Evolutionary conservation across 2,329 filamentous ascomycete species (phyloP).

Genomic region (Fusarium sulawesiense): DNA sequence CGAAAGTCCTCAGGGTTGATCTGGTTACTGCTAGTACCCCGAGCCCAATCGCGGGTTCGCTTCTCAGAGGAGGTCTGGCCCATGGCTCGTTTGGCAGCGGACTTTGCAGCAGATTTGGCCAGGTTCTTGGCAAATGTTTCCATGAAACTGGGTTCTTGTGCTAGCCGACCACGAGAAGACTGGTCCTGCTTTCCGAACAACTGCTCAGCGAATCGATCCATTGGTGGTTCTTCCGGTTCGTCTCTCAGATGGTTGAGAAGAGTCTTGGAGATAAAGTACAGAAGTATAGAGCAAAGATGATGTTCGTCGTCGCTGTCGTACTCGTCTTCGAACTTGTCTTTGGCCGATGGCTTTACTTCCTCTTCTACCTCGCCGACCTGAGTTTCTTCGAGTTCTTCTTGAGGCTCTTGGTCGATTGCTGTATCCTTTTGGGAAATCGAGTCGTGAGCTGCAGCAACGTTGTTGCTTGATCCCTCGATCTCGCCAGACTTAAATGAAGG

Average conservation of each 20-base stretch:
- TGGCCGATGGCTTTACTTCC: background rate
- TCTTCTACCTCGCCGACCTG: slow-evolving; percentile 5
- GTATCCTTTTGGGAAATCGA: slow-evolving; percentile 13
- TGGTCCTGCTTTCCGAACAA: slow-evolving; percentile 37
- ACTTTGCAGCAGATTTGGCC: slow-evolving; percentile 43
- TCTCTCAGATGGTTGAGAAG: slow-evolving; percentile 26
- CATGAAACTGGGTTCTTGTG: slow-evolving; percentile 38
- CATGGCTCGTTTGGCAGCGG: slow-evolving; percentile 41
- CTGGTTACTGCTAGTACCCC: slow-evolving; percentile 17
- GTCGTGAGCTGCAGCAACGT: slow-evolving; percentile 33
- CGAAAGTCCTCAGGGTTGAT: slow-evolving; percentile 41
- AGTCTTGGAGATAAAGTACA: slow-evolving; percentile 40
- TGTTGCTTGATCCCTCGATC: slow-evolving; percentile 27
- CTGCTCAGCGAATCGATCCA: slow-evolving; percentile 44
- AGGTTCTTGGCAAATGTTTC: slow-evolving; percentile 42
- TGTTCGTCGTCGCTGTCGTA: slow-evolving; percentile 39
- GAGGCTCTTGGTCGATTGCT: slow-evolving; percentile 10
- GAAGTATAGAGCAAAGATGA: slow-evolving; percentile 36
- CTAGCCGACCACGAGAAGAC: slow-evolving; percentile 17
- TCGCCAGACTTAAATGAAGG: slow-evolving; percentile 14
- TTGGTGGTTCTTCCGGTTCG: slow-evolving; percentile 1
- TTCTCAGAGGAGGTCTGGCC: slow-evolving; percentile 24
- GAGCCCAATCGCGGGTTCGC: slow-evolving; percentile 21
- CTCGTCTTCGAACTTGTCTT: slow-evolving; percentile 2
- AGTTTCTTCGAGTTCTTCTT: slow-evolving; percentile 1